Base-by-base conservation (phyloP, 257 asterid species). In the Verbena officinalis region DNA sequence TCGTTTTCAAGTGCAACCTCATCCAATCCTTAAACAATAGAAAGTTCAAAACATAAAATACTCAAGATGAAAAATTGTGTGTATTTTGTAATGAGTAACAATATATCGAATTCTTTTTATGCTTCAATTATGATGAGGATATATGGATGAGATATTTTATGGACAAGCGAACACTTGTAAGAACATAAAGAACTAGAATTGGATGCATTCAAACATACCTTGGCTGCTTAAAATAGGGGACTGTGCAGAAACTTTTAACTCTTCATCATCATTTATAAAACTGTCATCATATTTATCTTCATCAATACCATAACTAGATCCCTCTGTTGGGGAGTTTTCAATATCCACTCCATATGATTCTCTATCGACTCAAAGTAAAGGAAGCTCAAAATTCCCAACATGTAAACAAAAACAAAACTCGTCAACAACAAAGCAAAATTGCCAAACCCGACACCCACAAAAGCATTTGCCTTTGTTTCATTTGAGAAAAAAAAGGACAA, bases 271-370 rank as follows among this genome's bases (percentile, higher is more conserved):
- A 21, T 91, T 79, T 70, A 91, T 91, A 72, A 91, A 91, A 70
- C 96, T 89, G 51, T 79, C 92, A n/a, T 86, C 98, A 48, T 84
- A 89, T n/a, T 76, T 60, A 64, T 84, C 90, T 19, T 82, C 95
- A 49, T 87, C 96, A 59, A 83, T 77, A 15, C 62, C 23, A 49
- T 54, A 73, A 71, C 49, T 69, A 58, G 87, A 83, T 64, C 77
- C 84, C 69, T 83, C 95, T 20, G 90, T 55, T 30, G 75, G 88
- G 0, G 86, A 67, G 77, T 81, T 64, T 67, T 80, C 96, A 70
- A 91, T 85, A 78, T 91, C 96, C 81, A 81, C 89, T n/a, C 98
- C 98, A 55, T 55, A 83, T 21, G 96, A 83, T 59, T 91, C 96
- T 61, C 96, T 89, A 62, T 77, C 38, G 55, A 48, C 52, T 60